Conservation (phyloP, 495 filamentous ascomycete species). For the Trichoderma orchidacearum region DNA sequence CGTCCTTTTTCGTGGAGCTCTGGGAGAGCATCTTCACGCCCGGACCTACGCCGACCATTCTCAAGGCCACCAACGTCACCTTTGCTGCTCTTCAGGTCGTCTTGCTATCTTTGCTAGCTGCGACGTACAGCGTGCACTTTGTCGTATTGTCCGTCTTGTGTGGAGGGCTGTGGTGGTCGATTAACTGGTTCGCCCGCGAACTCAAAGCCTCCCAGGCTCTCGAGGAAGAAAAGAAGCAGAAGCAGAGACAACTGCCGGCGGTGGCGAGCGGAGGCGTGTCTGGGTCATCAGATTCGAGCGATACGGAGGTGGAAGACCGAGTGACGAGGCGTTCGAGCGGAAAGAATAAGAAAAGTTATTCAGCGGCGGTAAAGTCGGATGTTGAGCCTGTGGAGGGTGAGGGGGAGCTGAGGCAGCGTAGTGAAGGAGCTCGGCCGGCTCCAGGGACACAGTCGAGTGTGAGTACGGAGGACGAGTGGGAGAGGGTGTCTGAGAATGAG, state of each 20-base stretch:
- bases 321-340: slow-evolving; percentile 6
- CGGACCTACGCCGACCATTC: slow-evolving; percentile 72
- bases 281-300: slow-evolving; percentile 19
- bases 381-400: slow-evolving; percentile 20
- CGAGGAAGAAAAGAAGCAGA: slow-evolving; percentile 34
- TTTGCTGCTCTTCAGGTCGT: slow-evolving; percentile 76
- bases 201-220: slow-evolving; percentile 48
- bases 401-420: slow-evolving; percentile 29
- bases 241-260: slow-evolving; percentile 7
- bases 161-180: slow-evolving; percentile 74
- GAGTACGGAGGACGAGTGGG: slow-evolving; percentile 48
- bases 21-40: slow-evolving; percentile 88
- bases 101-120: slow-evolving; percentile 60
- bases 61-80: slow-evolving; percentile 79
- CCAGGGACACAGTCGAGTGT: slow-evolving; percentile 23
- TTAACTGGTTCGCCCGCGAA: slow-evolving; percentile 94
- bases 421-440: too few species aligned
- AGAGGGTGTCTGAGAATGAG: slow-evolving; percentile 43
- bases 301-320: slow-evolving; percentile 37
- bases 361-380: slow-evolving; percentile 15
- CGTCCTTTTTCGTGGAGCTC: slow-evolving; percentile 65
- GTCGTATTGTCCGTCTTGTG: slow-evolving; percentile 62
- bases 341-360: slow-evolving; percentile 11
- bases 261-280: background rate
- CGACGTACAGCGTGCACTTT: slow-evolving; percentile 83